Base-by-base conservation (phyloP, 805 yeast species). In the Spathaspora passalidarum region DNA sequence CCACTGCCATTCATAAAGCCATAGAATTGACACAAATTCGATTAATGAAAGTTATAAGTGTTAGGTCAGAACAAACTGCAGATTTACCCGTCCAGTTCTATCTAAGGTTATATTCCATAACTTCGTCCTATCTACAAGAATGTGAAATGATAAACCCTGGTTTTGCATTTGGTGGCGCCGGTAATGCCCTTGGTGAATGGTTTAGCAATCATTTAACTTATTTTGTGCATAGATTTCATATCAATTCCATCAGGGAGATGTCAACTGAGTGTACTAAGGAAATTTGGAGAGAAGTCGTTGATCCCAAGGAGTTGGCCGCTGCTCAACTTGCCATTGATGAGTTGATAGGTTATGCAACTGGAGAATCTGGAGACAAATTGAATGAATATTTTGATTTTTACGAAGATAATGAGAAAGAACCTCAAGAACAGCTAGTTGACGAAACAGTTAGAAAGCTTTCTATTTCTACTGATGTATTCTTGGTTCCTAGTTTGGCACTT, bases 131-230 rank as follows among this genome's bases (percentile, higher is more conserved):
- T 59, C 70, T 90, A 36, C 79, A 79, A 40, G 96, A 89, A 57
- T 88, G 96, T 61, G 98, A 94, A 62, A 73, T 81, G 11, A 78
- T 91, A 4, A 82, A 89, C 44, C 76, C 76, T 4, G 96, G 96
- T 0, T 80, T 76, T 46, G 73, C 78, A 6, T 73, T 80, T 0
- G 72, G 75, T 21, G 82, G 80, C n/a, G 60, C 66, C 1, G 75
- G 75, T 7, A 66, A 64, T 49, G 62, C 75, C 1, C 66, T 92
- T 22, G 80, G 84, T 43, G 88, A 83, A 46, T 78, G 82, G 56
- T 64, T 90, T 13, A 78, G 75, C n/a, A 73, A 76, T 25, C 96
- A 88, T 51, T 74, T 85, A 3, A 80, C 75, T 48, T 75, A 77
- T 45, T 90, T 80, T 59, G 65, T 80, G 32, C 69, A 69, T 23